A percentile compares a stretch with the other conserved stretches of the same genome.
Evolutionary conservation across 805 yeast genomes (phyloP).

Genomic region (Zygosaccharomyces pseudorouxii): DNA sequence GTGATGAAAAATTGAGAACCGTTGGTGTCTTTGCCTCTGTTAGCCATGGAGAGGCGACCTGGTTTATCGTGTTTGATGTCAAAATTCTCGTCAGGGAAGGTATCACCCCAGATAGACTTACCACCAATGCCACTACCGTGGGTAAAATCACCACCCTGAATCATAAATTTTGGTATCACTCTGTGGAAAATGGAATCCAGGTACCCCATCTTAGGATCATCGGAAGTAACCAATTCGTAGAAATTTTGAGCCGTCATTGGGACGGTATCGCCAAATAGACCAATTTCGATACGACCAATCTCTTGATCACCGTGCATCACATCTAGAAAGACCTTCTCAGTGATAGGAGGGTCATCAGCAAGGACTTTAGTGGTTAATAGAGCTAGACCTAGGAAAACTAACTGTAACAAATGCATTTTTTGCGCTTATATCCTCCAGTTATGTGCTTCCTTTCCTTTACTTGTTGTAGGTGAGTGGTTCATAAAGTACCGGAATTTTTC

Average conservation of each 20-base stretch:
- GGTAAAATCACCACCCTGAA: slow-evolving; percentile 96
- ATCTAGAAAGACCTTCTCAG: slow-evolving; percentile 83
- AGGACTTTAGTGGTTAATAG: slow-evolving; percentile 14
- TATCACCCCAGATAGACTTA: slow-evolving; percentile 78
- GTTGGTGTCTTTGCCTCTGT: slow-evolving; percentile 74
- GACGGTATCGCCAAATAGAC: slow-evolving; percentile 79
- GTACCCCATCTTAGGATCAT: slow-evolving; percentile 63
- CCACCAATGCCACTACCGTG: slow-evolving; percentile 97
- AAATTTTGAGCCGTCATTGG: slow-evolving; percentile 90
- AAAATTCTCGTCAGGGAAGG: slow-evolving; percentile 69
- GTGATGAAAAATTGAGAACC: slow-evolving; percentile 91
- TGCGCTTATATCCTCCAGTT: slow-evolving; percentile 1
- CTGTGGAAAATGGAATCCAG: slow-evolving; percentile 64
- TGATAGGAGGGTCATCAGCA: slow-evolving; percentile 41
- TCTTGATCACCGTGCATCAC: slow-evolving; percentile 70
- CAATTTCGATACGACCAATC: slow-evolving; percentile 80
- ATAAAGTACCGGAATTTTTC: background rate
- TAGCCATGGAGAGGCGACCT: slow-evolving; percentile 73
- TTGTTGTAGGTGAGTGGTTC: background rate
- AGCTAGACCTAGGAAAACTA: slow-evolving; percentile 15
- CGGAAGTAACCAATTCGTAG: slow-evolving; percentile 71
- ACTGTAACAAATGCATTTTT: slow-evolving; percentile 14
- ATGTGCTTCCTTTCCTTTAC: background rate
- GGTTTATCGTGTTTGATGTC: slow-evolving; percentile 62
- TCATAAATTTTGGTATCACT: slow-evolving; percentile 94